Evolutionary conservation across 1,139 yeast genomes (phyloP).

Genomic region (Hyphopichia burtonii): DNA sequence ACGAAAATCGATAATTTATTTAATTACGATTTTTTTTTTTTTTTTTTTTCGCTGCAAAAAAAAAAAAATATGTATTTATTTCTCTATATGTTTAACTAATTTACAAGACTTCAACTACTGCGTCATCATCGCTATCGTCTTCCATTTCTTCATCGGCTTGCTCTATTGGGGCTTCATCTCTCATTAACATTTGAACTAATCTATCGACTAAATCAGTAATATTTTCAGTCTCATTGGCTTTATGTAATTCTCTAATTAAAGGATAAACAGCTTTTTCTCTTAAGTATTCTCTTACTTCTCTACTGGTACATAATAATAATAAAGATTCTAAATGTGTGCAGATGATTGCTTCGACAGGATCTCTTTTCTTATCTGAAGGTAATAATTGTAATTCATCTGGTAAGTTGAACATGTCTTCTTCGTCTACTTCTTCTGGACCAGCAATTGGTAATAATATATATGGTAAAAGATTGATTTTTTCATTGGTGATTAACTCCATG

Average conservation of each 20-base stretch:
- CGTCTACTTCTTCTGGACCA: conserved; percentile 76
- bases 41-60: background rate
- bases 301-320: conserved; percentile 73
- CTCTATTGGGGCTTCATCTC: conserved; percentile 68
- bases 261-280: conserved; percentile 82
- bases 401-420: conserved; percentile 80
- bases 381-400: conserved; percentile 87
- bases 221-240: conserved; percentile 60
- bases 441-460: conserved; percentile 82
- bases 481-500: conserved; percentile 55
- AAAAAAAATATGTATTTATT: background rate
- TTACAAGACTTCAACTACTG: conserved; percentile 53
- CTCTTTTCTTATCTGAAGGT: conserved; percentile 76
- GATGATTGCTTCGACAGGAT: conserved; percentile 63
- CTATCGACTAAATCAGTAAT: conserved; percentile 70
- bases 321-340: conserved; percentile 75
- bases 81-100: background rate
- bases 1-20: conserved; percentile 9
- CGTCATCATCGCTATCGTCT: conserved; percentile 36
- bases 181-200: conserved; percentile 81
- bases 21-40: background rate
- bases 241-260: conserved; percentile 79
- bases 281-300: conserved; percentile 67
- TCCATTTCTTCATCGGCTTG: conserved; percentile 22
- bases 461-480: conserved; percentile 71